These are phyloP conservation scores for Ensete glaucum DNA, from an alignment of 176 grass and related monocot genomes.

Conservation along the genomic window DNA sequence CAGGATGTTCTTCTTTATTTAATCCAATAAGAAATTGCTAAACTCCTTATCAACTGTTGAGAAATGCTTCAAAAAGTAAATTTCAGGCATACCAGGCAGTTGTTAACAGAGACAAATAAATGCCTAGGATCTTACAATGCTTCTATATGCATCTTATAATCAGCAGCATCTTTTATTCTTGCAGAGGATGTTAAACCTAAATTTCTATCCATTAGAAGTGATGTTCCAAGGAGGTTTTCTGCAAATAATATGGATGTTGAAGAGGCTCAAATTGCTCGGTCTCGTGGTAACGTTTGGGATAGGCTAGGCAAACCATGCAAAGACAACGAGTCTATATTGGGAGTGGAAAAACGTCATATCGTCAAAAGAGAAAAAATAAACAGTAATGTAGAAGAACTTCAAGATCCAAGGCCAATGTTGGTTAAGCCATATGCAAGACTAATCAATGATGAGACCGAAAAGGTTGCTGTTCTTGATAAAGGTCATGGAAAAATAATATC, in stretches of 20 bases:
- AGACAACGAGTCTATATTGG: constrained; percentile 21
- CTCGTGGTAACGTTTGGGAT: constrained; percentile 60
- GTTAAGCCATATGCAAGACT: constrained; percentile 29
- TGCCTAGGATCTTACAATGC: neutral
- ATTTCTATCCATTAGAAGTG: constrained; percentile 22
- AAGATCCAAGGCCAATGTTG: constrained; percentile 28
- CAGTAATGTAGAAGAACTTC: constrained; percentile 14
- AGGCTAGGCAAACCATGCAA: constrained; percentile 46
- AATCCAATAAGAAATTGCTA: no score
- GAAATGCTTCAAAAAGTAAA: neutral
- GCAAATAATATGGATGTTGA: constrained; percentile 20
- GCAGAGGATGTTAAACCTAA: constrained; percentile 31
- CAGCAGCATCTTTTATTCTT: constrained; percentile 18
- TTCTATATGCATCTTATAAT: constrained; percentile 2
- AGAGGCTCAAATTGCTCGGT: constrained; percentile 24
- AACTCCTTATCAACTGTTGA: neutral
- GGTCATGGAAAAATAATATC: constrained; percentile 14
- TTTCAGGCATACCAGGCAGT: neutral
- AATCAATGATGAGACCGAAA: constrained; percentile 18
- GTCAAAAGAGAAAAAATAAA: neutral
- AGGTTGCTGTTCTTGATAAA: constrained; percentile 26
- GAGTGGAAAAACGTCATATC: constrained; percentile 16
- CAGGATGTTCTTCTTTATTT: neutral
- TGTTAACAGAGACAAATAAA: neutral
- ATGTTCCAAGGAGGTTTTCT: constrained; percentile 29